A percentile compares a stretch with the other conserved stretches of the same genome.
Conservation (phyloP, 352 stramenopile genomes). For the Globisporangium camurandrum region DNA sequence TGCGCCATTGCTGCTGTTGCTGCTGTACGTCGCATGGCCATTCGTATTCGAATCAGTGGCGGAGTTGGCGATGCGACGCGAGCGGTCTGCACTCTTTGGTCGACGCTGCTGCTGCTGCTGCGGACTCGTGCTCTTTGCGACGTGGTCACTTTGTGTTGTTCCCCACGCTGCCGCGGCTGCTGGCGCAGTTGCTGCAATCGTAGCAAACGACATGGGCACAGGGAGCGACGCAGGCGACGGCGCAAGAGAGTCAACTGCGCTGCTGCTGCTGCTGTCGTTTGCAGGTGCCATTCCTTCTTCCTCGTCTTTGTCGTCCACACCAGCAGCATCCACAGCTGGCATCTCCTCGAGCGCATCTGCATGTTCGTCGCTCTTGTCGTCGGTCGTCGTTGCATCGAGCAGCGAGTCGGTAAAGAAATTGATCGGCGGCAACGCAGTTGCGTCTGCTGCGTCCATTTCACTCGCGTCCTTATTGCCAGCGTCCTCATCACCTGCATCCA, state of each 20-base stretch:
- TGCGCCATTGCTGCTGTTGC: constrained; percentile 19
- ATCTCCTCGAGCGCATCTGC: constrained; percentile 11
- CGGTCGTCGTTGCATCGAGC: constrained; percentile 20
- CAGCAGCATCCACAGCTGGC: not conserved
- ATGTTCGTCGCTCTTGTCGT: constrained; percentile 18
- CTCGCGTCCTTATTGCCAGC: constrained; percentile 11
- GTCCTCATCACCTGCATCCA: no score
- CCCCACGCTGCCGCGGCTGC: constrained; percentile 15
- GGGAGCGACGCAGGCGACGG: constrained; percentile 17
- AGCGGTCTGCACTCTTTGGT: no score
- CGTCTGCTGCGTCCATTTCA: constrained; percentile 14
- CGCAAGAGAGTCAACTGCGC: constrained; percentile 8
- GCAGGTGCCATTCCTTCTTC: constrained; percentile 3
- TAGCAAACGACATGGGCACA: constrained; percentile 44
- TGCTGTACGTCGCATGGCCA: constrained; percentile 18
- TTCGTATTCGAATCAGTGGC: no score
- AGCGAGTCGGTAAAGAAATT: constrained; percentile 85
- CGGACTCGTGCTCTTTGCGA: constrained; percentile 3
- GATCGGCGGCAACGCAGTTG: constrained; percentile 56
- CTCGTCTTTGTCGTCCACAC: constrained; percentile 9
- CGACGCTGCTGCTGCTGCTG: constrained; percentile 18
- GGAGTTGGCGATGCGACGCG: no score
- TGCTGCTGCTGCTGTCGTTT: constrained; percentile 7
- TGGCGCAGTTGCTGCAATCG: constrained; percentile 19
- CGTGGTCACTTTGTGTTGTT: no score